Evolutionary conservation across 805 yeast genomes (phyloP).

Genomic region (Suhomyces prunicola): DNA sequence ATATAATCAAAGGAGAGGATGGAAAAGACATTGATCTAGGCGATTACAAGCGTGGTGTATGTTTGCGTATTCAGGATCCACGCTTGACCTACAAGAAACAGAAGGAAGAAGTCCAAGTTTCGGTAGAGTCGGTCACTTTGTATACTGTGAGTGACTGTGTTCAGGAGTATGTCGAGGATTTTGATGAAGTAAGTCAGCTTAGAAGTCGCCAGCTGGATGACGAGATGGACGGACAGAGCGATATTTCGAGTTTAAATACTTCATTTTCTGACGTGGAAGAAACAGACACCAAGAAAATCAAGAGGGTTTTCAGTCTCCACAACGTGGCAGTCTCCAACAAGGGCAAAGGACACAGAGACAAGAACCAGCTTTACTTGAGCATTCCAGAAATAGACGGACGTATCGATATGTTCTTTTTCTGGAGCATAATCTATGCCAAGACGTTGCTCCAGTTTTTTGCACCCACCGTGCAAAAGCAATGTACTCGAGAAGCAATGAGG

Average conservation of each 20-base stretch:
- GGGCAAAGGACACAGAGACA: conserved; percentile 16
- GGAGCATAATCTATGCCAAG: conserved; percentile 41
- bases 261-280: conserved; percentile 16
- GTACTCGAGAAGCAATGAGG: conserved; percentile 24
- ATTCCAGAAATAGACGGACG: conserved; percentile 39
- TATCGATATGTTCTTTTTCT: conserved; percentile 37
- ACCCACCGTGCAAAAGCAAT: conserved; percentile 29
- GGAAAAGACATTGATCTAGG: conserved; percentile 31
- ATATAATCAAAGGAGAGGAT: conserved; percentile 20
- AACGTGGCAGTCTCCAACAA: conserved; percentile 25
- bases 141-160: conserved; percentile 38
- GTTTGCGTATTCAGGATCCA: conserved; percentile 21
- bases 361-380: conserved; percentile 23
- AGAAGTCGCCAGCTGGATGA: conserved; percentile 13
- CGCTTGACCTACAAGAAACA: conserved; percentile 19
- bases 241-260: conserved; percentile 30
- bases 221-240: conserved; percentile 20
- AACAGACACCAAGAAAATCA: conserved; percentile 23
- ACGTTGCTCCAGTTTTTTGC: conserved; percentile 30
- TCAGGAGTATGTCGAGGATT: conserved; percentile 33
- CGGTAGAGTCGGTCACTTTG: conserved; percentile 24
- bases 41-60: conserved; percentile 38
- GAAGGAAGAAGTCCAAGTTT: conserved; percentile 18
- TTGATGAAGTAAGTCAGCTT: conserved; percentile 25
- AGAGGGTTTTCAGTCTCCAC: conserved; percentile 29